Conservation (phyloP, 805 yeast species). For the Jamesozyma rosinii region DNA sequence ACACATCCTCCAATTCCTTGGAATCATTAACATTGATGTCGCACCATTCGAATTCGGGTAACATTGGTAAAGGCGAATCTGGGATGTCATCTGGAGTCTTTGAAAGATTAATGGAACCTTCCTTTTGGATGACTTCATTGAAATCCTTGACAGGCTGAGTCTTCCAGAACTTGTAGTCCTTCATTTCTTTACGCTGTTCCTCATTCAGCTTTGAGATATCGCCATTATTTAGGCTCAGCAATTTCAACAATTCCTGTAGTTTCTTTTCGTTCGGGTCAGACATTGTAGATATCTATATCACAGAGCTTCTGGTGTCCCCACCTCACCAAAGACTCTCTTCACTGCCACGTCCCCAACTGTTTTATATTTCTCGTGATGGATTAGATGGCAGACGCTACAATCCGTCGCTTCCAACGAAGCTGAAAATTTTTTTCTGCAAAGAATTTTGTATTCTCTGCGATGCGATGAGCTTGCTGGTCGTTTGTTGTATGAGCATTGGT, state of each 20-base stretch:
- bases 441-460: slow-evolving; percentile 1
- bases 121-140: slow-evolving; percentile 54
- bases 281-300: slow-evolving; percentile 9
- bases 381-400: too few relatives aligned
- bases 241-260: slow-evolving; percentile 44
- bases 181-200: slow-evolving; percentile 60
- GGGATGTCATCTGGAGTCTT: slow-evolving; percentile 70
- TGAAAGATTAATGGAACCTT: slow-evolving; percentile 69
- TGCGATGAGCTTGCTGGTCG: slow-evolving; percentile 6
- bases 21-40: slow-evolving; percentile 54
- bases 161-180: slow-evolving; percentile 92
- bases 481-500: too few relatives aligned
- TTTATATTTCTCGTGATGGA: too few relatives aligned
- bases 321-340: too few relatives aligned
- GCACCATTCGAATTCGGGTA: slow-evolving; percentile 83
- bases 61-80: slow-evolving; percentile 57
- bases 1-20: slow-evolving; percentile 63
- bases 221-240: slow-evolving; percentile 32
- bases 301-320: too few relatives aligned
- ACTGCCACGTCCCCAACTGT: too few relatives aligned
- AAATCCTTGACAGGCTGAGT: slow-evolving; percentile 89
- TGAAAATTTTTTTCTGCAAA: slow-evolving; percentile 2
- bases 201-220: slow-evolving; percentile 40
- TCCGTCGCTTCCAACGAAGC: neutral
- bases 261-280: slow-evolving; percentile 18